Evolutionary conservation across 2,329 filamentous ascomycete species (phyloP).

Genomic region (Mycosphaerelloides madeirae): DNA sequence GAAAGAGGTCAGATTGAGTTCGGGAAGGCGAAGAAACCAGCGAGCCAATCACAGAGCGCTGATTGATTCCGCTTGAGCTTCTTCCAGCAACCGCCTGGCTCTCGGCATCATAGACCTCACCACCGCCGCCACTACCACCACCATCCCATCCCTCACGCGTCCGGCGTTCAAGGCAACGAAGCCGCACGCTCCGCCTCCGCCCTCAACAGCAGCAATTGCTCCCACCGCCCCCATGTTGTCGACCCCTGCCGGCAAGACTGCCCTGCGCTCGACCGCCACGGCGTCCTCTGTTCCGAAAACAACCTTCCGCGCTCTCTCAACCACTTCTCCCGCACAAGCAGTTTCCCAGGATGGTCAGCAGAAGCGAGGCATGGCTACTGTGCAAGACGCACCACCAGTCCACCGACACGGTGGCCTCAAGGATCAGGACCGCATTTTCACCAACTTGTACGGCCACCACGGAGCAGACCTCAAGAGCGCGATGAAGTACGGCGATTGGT

Average conservation of each 20-base stretch:
- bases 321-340: constrained; percentile 23
- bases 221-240: constrained; percentile 28
- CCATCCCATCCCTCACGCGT: constrained; percentile 2
- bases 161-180: constrained; percentile 23
- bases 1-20: constrained; percentile 3
- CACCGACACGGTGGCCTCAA: constrained; percentile 76
- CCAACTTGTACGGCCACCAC: constrained; percentile 94
- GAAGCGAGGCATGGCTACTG: constrained; percentile 63
- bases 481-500: constrained; percentile 98
- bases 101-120: constrained; percentile 3
- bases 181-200: constrained; percentile 13
- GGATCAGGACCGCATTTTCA: constrained; percentile 98
- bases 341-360: constrained; percentile 41
- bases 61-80: not conserved
- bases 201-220: constrained; percentile 3
- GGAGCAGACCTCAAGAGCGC: constrained; percentile 87
- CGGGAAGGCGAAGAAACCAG: not conserved
- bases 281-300: constrained; percentile 21
- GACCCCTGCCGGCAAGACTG: constrained; percentile 27
- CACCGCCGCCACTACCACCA: constrained; percentile 11
- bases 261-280: constrained; percentile 26
- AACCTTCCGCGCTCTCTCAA: constrained; percentile 30
- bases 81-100: no score
- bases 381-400: constrained; percentile 52
- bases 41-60: constrained; percentile 1